Percentiles rank a stretch among this genome's conserved stretches.
phyloP scores from a whole-genome alignment of 2,329 filamentous ascomycete species.

The Aspergillus sojae region DNA sequence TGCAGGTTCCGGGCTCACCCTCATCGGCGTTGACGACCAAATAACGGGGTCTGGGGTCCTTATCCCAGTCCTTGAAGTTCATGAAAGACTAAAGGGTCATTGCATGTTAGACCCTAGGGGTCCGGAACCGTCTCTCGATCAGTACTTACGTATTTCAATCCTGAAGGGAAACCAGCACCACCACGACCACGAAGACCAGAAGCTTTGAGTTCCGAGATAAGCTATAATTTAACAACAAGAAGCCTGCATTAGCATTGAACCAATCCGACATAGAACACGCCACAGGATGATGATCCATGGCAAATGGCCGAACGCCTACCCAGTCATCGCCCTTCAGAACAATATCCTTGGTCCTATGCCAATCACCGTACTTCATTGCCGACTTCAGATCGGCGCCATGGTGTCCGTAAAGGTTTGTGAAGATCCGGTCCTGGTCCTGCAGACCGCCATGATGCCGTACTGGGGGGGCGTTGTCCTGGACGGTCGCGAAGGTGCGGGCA shows the following conservation, averaged over 20 bases:
- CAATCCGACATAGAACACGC: constrained; percentile 1
- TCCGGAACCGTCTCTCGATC: constrained; percentile 1
- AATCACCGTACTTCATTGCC: constrained; percentile 97
- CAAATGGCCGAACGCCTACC: constrained; percentile 48
- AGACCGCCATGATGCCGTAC: constrained; percentile 79
- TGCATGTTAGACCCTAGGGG: not conserved
- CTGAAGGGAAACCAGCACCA: constrained; percentile 96
- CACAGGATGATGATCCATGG: not conserved
- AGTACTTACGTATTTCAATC: constrained; percentile 90
- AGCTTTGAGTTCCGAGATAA: constrained; percentile 95
- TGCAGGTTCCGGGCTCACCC: constrained; percentile 98
- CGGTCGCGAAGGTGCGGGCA: constrained; percentile 74
- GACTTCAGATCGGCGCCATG: constrained; percentile 88
- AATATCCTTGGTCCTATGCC: constrained; percentile 99
- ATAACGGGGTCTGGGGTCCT: constrained; percentile 93
- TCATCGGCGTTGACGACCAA: constrained; percentile 98
- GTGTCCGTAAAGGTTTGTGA: constrained; percentile 96
- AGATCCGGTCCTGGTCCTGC: constrained; percentile 96
- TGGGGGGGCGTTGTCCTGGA: constrained; percentile 66
- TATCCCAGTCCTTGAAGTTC: constrained; percentile 99
- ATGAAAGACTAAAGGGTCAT: constrained; percentile 79
- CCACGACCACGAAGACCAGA: constrained; percentile 94
- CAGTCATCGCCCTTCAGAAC: constrained; percentile 96
- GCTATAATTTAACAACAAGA: constrained; percentile 52
- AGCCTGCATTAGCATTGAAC: not conserved